Evolutionary conservation across 2,329 filamentous ascomycete genomes (phyloP).

Genomic region (Alternaria consortialis): DNA sequence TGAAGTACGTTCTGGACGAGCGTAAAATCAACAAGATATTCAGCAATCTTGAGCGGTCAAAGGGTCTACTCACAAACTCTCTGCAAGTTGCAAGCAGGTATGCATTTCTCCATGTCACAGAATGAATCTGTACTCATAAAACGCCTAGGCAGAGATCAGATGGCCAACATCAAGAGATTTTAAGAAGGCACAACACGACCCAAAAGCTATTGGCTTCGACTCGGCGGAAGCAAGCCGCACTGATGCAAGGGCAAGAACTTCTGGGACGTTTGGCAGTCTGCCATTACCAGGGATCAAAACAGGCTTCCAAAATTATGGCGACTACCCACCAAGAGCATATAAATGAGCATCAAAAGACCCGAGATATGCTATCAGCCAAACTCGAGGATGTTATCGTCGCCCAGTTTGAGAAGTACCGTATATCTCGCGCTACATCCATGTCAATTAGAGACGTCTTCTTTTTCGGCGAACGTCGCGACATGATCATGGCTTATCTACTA

Average conservation of each 20-base stretch:
- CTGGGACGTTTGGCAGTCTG: not conserved
- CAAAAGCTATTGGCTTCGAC: not conserved
- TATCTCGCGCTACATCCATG: not conserved
- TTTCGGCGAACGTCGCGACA: conserved; percentile 14
- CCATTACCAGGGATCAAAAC: not conserved
- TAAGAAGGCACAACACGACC: conserved; percentile 1
- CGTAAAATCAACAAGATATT: conserved; percentile 15
- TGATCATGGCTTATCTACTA: conserved; percentile 18
- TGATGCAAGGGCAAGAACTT: conserved; percentile 1
- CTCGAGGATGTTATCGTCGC: not conserved
- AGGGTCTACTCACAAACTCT: conserved; percentile 4
- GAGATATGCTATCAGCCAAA: conserved; percentile 1
- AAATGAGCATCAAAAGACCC: conserved; percentile 4
- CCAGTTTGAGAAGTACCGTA: conserved; percentile 3
- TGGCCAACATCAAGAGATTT: not conserved
- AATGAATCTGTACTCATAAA: not conserved
- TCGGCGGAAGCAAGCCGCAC: not conserved
- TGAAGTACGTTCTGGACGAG: conserved; percentile 19
- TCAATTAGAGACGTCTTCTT: conserved; percentile 7
- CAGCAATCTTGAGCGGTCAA: conserved; percentile 14
- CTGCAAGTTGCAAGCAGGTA: conserved; percentile 18
- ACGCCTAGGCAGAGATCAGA: not conserved
- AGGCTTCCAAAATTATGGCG: not conserved
- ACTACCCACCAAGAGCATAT: not conserved
- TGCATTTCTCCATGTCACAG: not conserved